These are phyloP conservation scores for Ploettnerulaceae sp. DNA, from an alignment of 2,329 filamentous ascomycete genomes.

Conservation along the genomic window DNA sequence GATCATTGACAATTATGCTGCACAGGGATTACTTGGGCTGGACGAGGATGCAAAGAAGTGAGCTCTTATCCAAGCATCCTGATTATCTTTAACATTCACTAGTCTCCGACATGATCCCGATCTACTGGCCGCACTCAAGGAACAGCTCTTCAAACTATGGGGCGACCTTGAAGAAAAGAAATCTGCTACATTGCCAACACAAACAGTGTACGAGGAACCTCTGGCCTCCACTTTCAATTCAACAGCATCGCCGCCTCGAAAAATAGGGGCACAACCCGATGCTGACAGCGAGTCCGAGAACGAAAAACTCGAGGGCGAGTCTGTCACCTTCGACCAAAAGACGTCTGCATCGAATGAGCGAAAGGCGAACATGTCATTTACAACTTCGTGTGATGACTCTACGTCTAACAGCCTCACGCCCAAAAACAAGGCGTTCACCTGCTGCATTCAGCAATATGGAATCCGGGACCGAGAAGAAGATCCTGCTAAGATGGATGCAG, in stretches of 20 bases:
- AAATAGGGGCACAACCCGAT: slow-evolving; percentile 26
- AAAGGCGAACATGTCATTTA: not conserved
- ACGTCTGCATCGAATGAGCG: not conserved
- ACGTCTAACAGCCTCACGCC: slow-evolving; percentile 20
- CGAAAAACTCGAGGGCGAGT: slow-evolving; percentile 4
- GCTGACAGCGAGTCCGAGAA: slow-evolving; percentile 27
- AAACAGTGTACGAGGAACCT: not conserved
- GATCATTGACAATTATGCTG: slow-evolving; percentile 57
- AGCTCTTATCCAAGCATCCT: slow-evolving; percentile 29
- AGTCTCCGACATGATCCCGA: slow-evolving; percentile 52
- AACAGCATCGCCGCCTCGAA: slow-evolving; percentile 4
- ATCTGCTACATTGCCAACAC: slow-evolving; percentile 28
- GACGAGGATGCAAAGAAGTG: slow-evolving; percentile 46
- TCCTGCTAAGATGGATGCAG: slow-evolving; percentile 41
- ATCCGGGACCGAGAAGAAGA: slow-evolving; percentile 42
- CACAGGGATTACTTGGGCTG: slow-evolving; percentile 50
- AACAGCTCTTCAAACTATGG: slow-evolving; percentile 77
- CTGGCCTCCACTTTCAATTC: slow-evolving; percentile 15
- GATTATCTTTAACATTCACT: slow-evolving; percentile 13
- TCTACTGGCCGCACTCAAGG: slow-evolving; percentile 51
- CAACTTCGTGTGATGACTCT: slow-evolving; percentile 7
- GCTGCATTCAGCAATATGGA: slow-evolving; percentile 69
- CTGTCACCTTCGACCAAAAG: slow-evolving; percentile 4
- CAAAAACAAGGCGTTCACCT: slow-evolving; percentile 58
- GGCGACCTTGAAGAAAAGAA: slow-evolving; percentile 76